Evolutionary conservation across 768 basidiomycete genomes (phyloP).

Genomic region (Boletus vermiculosoides): DNA sequence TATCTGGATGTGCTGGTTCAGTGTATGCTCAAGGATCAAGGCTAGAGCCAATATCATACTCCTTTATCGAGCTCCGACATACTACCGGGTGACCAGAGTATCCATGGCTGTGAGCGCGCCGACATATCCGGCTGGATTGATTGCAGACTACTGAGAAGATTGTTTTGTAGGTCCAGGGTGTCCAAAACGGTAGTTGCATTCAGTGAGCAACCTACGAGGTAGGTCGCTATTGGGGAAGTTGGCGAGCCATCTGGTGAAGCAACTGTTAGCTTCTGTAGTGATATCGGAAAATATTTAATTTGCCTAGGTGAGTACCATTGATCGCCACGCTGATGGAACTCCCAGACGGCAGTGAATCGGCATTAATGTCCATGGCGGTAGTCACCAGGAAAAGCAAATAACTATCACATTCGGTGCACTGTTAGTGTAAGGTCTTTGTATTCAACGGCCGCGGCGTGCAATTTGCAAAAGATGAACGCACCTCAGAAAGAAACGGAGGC

Average conservation of each 20-base stretch:
- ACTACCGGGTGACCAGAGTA: background rate
- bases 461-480: background rate
- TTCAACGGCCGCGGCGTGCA: background rate
- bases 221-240: background rate
- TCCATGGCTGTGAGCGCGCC: background rate
- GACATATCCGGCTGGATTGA: background rate
- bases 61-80: background rate
- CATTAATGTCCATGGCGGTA: background rate
- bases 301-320: background rate
- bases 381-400: background rate
- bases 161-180: background rate
- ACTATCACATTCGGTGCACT: background rate
- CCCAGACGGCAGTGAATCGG: background rate
- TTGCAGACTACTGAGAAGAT: background rate
- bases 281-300: background rate
- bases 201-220: background rate
- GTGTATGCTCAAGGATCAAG: background rate
- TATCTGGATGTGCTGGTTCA: background rate
- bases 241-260: background rate
- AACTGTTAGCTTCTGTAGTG: background rate
- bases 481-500: background rate
- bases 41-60: background rate
- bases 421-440: background rate
- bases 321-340: background rate
- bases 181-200: background rate